Conservation (phyloP, 2,329 filamentous ascomycete species). For the Ceratocystis cubensis region DNA sequence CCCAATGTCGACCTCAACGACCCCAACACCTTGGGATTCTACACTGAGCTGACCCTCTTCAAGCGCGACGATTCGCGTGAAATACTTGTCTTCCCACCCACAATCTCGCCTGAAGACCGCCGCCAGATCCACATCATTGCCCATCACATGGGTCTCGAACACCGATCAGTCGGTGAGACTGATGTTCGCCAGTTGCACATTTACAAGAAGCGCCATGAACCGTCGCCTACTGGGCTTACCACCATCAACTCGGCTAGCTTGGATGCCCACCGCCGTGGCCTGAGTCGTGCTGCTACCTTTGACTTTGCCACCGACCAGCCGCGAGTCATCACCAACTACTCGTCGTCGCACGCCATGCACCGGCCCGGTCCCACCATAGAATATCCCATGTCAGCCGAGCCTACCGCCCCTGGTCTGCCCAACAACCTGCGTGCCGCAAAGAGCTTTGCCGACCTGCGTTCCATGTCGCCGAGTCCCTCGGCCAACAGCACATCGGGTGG, state of each 20-base stretch:
- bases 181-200: constrained; percentile 86
- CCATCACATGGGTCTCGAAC: constrained; percentile 85
- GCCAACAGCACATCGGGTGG: constrained; percentile 63
- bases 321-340: constrained; percentile 54
- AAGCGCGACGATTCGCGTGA: constrained; percentile 67
- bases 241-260: constrained; percentile 49
- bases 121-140: constrained; percentile 87
- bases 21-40: constrained; percentile 72
- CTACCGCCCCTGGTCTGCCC: constrained; percentile 43
- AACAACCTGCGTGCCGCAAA: constrained; percentile 86
- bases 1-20: constrained; percentile 83
- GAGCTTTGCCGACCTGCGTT: constrained; percentile 89
- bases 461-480: constrained; percentile 87
- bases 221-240: constrained; percentile 42
- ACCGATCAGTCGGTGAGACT: constrained; percentile 77
- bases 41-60: constrained; percentile 82
- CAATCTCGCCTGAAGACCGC: constrained; percentile 69
- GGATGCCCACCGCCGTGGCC: constrained; percentile 67
- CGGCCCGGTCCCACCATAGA: constrained; percentile 76
- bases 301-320: constrained; percentile 79
- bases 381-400: constrained; percentile 66
- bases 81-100: constrained; percentile 69
- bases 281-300: constrained; percentile 92
- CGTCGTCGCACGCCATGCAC: constrained; percentile 55
- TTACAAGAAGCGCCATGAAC: constrained; percentile 51